Evolutionary conservation across 2,329 filamentous ascomycete species (phyloP), one percentile per base, ranked within the genome.

Genomic region (Leptographium galeiforme): DNA sequence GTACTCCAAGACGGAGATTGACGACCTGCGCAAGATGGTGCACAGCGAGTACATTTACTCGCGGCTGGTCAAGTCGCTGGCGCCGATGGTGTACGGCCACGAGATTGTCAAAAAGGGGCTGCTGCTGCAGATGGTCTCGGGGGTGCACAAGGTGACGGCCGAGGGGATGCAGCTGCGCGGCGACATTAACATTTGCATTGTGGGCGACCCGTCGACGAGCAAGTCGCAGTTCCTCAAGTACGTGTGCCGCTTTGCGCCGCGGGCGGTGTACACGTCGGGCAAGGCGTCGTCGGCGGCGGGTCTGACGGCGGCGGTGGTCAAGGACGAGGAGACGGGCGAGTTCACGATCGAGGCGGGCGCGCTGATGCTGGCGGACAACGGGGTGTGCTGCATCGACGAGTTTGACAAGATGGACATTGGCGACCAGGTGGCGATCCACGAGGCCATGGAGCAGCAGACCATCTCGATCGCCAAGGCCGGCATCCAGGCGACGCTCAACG

Each of bases 371-470:
- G 93, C 93, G 25, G 85, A 97, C 63, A 96, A 95, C 60, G 93
- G 93, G 52, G 94, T 97, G 62, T 98, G 93, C 68, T 90, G 89
- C 56, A 98, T 98, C 66, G 93, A 98, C 65, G 93, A 98, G 67
- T 98, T 98, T 62, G 93, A 98, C 79, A 98, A 98, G 74, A 98
- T 98, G 93, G 93, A 98, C 63, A 87, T 98, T 57, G 82, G 74
- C 51, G 93, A 98, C 67, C 93, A 98, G 71, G 93, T 98, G 53
- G 93, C 93, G 59, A 98, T 98, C 63, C 93, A 98, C 78, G 93
- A 98, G 81, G 93, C 93, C 56, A 98, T 98, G 93, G 93, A 98
- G 79, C 93, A 98, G 73, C 93, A 98, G 70, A 98, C 93, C 6
- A 98, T 98, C 60, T 96, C 89, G 10, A 98, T 98, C 63, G 91